Conservation (phyloP, 139 green algal species). For the Chlorella sp. region DNA sequence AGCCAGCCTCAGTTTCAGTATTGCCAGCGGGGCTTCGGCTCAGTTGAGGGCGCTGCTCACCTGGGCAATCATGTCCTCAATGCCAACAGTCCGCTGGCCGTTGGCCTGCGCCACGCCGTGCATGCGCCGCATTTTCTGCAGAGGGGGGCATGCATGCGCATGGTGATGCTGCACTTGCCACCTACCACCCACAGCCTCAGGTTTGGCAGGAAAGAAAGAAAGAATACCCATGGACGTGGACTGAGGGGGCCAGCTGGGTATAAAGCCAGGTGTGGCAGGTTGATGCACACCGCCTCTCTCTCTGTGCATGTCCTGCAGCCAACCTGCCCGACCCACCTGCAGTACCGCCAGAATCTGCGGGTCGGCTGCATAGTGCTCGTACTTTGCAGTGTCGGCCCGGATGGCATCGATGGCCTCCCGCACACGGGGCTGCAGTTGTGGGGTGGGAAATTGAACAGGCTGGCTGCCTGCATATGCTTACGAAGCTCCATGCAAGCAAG, state of each 20-base stretch:
- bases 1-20: neutral
- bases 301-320: too few species aligned
- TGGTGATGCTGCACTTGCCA: neutral
- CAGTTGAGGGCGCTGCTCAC: neutral
- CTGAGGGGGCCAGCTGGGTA: neutral
- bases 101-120: constrained; percentile 44
- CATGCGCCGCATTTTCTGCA: constrained; percentile 42
- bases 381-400: constrained; percentile 3
- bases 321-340: neutral
- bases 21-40: neutral
- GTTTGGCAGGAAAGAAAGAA: neutral
- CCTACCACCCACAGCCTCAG: neutral
- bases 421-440: neutral
- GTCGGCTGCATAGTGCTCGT: constrained; percentile 24
- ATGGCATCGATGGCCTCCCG: constrained; percentile 27
- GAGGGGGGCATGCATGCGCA: neutral
- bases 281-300: neutral
- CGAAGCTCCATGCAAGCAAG: too few species aligned
- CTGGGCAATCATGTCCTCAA: constrained; percentile 35
- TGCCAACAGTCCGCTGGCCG: constrained; percentile 30
- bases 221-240: neutral
- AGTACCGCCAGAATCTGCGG: constrained; percentile 33
- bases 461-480: too few species aligned
- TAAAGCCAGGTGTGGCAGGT: neutral
- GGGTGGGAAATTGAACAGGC: too few species aligned